Base-by-base conservation (phyloP, 306 rosid species). In the Ziziphus jujuba region DNA sequence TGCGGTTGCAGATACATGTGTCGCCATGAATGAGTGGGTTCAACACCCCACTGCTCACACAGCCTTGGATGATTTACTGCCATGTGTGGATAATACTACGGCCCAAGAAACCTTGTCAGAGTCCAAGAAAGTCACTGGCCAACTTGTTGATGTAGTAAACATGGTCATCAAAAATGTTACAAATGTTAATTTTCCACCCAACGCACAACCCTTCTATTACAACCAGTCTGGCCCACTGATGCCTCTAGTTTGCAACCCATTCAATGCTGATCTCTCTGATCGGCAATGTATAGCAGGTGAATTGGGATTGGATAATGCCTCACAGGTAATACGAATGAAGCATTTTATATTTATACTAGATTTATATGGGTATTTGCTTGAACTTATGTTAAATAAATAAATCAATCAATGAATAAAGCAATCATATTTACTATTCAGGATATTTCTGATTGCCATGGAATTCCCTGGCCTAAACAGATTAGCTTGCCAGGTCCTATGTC, bases 21-120 rank as follows among this genome's bases (percentile, higher is more conserved):
- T 90, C 52, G 85, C 95, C 5, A 88, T 90, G 96, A 84, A 90
- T 31, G 97, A 93, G 9, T 93, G 98, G 97, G 84, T 83, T 44
- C 67, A 64, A 67, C 79, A 86, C 45, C 98, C 97, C 2, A 83
- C 81, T 0, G 80, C 79, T n/a, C 81, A 83, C 23, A 93, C 98
- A 25, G 86, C 97, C 33, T 56, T 93, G 59, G 98, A 93, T 70
- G 90, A 88, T 15, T 75, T 90, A 7, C 82, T 93, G 34, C 97
- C 98, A 9, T 90, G 97, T 7, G 93, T 88, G 69, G 88, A 88
- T 34, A 83, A 83, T 10, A 75, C 78, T 58, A 76, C 87, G 7
- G 89, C 80, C 6, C 63, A 56, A 38, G 86, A 83, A 45, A 81
- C 87, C 36, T 64, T 83, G 53, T 3, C 20, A 21, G 64, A 51